Base-by-base conservation (phyloP, 345 rosid genomes). In the Populus pruinosa region DNA sequence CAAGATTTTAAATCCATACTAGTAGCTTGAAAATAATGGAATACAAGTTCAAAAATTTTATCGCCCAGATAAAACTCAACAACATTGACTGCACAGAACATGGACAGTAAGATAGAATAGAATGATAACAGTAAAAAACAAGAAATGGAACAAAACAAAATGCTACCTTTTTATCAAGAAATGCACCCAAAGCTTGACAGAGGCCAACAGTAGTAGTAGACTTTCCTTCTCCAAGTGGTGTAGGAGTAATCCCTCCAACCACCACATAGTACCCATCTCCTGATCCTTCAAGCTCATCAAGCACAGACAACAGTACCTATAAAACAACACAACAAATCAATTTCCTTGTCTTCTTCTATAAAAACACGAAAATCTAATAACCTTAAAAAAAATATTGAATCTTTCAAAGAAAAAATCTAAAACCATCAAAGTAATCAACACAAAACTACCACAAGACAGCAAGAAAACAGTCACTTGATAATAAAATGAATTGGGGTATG, bases 231-330 rank as follows among this genome's bases (percentile, higher is more conserved):
- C 99, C 99, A 44, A 96, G 94, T 43, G 98, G 99, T 69, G 99
- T 93, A n/a, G 99, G 99, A 75, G 99, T 93, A 68, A 93, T 96
- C 75, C 99, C 99, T 70, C 98, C 99, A 50, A 96, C 97, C 82
- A 93, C 98, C 74, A 93, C 97, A 79, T 92, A 96, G 81, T 90
- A 96, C 1, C 98, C 99, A 85, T 93, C 93, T 41, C 80, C 78
- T 80, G 84, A 83, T 83, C 86, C 93, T 86, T 92, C 68, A 73
- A 92, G 90, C 81, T 92, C 98, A 74, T 91, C 96, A 62, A 92
- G 80, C 49, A 82, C 96, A 11, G 98, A 87, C 84, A 96, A 77
- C 83, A 96, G 83, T 50, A 95, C 93, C 99, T 93, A 66, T 49
- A 72, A 38, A 68, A 18, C 39, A 36, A 65, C n/a, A 18, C 72